Evolutionary conservation across 805 yeast genomes (phyloP).

Genomic region (Tetrapisispora namnaoensis): DNA sequence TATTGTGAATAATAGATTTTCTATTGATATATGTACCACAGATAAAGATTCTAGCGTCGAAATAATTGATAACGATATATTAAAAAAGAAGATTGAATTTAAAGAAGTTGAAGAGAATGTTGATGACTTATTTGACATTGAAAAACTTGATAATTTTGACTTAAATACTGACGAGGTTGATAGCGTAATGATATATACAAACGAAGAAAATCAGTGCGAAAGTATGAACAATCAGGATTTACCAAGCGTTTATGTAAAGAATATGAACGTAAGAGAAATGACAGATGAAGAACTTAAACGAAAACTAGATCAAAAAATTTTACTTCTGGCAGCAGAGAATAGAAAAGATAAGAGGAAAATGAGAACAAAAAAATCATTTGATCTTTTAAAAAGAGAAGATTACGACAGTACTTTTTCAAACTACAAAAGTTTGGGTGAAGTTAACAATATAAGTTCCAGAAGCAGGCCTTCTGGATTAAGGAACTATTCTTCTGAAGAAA

Average conservation of each 20-base stretch:
- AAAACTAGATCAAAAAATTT: conserved; percentile 22
- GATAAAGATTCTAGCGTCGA: background rate
- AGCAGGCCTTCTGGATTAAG: conserved; percentile 14
- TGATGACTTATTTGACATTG: background rate
- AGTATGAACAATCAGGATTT: background rate
- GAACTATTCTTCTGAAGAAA: conserved; percentile 21
- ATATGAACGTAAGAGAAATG: conserved; percentile 1
- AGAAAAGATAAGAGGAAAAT: conserved; percentile 19
- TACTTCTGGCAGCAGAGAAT: conserved; percentile 24
- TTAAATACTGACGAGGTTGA: background rate
- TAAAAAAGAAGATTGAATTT: background rate
- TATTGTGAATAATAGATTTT: conserved; percentile 3
- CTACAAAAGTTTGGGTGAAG: background rate
- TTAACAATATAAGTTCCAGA: background rate
- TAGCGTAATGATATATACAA: background rate
- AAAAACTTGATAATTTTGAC: background rate
- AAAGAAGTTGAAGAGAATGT: background rate
- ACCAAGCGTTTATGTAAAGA: background rate
- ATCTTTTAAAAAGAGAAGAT: conserved; percentile 10
- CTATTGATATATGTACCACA: conserved; percentile 2
- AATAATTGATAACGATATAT: background rate
- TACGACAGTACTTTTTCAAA: background rate
- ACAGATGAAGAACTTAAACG: conserved; percentile 24
- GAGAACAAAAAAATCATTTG: conserved; percentile 27
- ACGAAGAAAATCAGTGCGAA: background rate